These are phyloP conservation scores for Podaxis carcinomalis DNA, from an alignment of 768 basidiomycete genomes.

Conservation along the genomic window DNA sequence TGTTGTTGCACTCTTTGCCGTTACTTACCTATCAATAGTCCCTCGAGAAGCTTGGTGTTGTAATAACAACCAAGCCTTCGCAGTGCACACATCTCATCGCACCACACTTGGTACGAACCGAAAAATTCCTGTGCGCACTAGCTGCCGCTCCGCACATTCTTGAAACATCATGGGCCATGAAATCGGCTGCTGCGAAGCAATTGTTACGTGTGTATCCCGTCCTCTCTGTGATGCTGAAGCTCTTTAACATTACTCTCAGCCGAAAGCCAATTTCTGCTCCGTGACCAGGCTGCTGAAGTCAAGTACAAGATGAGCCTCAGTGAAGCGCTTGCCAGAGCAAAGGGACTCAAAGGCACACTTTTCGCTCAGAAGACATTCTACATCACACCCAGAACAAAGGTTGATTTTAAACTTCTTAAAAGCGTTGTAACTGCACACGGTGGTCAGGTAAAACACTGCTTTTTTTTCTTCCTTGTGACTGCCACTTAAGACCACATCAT, in stretches of 20 bases:
- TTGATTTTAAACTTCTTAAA: constrained; percentile 59
- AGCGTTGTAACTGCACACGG: constrained; percentile 68
- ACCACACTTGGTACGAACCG: constrained; percentile 68
- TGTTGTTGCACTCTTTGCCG: not conserved
- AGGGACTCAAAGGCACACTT: constrained; percentile 45
- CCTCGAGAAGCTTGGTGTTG: constrained; percentile 62
- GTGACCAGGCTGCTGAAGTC: constrained; percentile 58
- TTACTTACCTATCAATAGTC: constrained; percentile 34
- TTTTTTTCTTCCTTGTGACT: not conserved
- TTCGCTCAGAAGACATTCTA: constrained; percentile 71
- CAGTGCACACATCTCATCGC: constrained; percentile 82
- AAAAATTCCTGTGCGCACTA: constrained; percentile 83
- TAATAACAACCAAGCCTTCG: constrained; percentile 50
- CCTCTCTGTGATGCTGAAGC: not conserved
- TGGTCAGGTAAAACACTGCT: constrained; percentile 49
- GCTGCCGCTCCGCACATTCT: constrained; percentile 41
- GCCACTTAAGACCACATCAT: not conserved
- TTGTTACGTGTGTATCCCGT: constrained; percentile 55
- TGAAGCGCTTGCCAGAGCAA: constrained; percentile 58
- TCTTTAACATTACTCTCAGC: constrained; percentile 36
- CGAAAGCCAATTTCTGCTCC: constrained; percentile 53
- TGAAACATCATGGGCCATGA: constrained; percentile 62
- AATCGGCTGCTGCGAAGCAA: constrained; percentile 48
- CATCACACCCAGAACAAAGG: constrained; percentile 59
- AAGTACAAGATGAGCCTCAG: constrained; percentile 64